Evolutionary conservation across 345 rosid genomes (phyloP).

Genomic region (Gossypium rotundifolium): DNA sequence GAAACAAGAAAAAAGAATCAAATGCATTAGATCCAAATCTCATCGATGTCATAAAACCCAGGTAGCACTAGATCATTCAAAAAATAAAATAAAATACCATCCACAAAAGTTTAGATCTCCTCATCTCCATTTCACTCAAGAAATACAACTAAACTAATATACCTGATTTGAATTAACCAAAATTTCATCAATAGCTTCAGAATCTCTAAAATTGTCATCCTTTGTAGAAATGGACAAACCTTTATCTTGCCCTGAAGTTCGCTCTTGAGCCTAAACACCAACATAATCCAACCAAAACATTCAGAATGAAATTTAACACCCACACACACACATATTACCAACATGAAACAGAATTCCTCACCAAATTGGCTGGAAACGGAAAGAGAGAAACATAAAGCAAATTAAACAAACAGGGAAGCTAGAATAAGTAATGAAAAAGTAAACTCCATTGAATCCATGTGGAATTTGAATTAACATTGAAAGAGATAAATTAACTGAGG

Average conservation of each 20-base stretch:
- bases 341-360: conserved; percentile 20
- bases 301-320: not conserved
- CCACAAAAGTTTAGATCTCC: not conserved
- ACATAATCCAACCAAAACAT: not conserved
- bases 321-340: not conserved
- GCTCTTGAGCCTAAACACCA: conserved; percentile 54
- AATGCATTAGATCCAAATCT: conserved; percentile 8
- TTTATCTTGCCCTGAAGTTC: conserved; percentile 47
- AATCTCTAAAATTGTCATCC: conserved; percentile 41
- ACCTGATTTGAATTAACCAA: conserved; percentile 87
- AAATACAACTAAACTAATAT: not conserved
- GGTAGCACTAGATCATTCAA: not conserved
- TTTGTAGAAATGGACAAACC: conserved; percentile 46
- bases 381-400: no score
- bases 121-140: not conserved
- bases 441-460: no score
- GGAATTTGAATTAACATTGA: no score
- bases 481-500: no score
- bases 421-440: no score
- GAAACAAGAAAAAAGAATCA: not conserved
- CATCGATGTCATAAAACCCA: not conserved
- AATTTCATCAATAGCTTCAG: conserved; percentile 69
- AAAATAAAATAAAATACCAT: not conserved
- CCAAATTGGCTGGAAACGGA: conserved; percentile 76
- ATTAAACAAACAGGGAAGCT: no score